phyloP scores from a whole-genome alignment of 2,329 filamentous ascomycete species.

The Neopestalotiopsis sp. region DNA sequence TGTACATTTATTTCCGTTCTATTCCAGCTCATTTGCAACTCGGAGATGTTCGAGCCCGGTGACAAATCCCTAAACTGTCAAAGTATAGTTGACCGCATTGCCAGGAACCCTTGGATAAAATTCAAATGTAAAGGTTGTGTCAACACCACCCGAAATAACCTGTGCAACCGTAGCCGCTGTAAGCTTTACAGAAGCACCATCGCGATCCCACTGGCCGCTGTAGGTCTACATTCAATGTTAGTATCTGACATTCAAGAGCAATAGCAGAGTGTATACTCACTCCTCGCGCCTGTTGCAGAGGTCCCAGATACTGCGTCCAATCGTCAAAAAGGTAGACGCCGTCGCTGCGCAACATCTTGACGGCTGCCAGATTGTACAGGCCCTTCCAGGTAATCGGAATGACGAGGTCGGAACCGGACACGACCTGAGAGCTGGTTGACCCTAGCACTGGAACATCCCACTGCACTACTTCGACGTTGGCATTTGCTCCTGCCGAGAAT shows the following conservation, averaged over 20 bases:
- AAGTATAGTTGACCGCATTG: conserved; percentile 49
- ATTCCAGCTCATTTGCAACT: too few relatives aligned
- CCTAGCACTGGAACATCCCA: conserved; percentile 52
- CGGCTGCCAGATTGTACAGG: conserved; percentile 51
- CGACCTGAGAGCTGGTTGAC: conserved; percentile 27
- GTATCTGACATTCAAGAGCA: not conserved
- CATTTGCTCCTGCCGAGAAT: conserved; percentile 56
- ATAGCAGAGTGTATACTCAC: conserved; percentile 25
- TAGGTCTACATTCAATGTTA: conserved; percentile 44
- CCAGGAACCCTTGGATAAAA: conserved; percentile 56
- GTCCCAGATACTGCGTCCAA: conserved; percentile 59
- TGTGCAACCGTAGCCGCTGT: conserved; percentile 47
- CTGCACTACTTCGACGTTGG: conserved; percentile 54
- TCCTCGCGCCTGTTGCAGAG: conserved; percentile 53
- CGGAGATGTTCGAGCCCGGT: not conserved
- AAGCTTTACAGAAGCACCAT: conserved; percentile 50
- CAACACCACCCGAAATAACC: conserved; percentile 48
- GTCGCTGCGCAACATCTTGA: conserved; percentile 53
- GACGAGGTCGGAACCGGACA: conserved; percentile 39
- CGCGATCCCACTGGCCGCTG: conserved; percentile 56
- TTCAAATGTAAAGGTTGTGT: conserved; percentile 57
- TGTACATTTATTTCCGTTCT: too few relatives aligned
- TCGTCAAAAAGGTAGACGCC: conserved; percentile 58
- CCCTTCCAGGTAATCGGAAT: conserved; percentile 60
- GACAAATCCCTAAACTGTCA: not conserved